Conservation (phyloP, 139 green algal genomes). For the Penium margaritaceum region DNA sequence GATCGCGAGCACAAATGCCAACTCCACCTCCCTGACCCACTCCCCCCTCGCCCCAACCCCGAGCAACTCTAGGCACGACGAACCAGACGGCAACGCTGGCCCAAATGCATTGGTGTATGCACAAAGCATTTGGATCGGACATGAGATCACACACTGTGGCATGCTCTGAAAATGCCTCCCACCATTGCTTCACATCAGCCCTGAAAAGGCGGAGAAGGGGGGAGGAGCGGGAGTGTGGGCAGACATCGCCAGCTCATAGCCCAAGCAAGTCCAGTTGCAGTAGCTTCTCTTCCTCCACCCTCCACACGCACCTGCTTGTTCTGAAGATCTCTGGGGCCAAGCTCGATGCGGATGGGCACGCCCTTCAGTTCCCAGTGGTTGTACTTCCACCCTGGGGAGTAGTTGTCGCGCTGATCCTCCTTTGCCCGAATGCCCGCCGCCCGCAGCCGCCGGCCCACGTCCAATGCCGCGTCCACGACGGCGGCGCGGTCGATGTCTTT, state of each 20-base stretch:
- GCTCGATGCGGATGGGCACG: constrained; percentile 82
- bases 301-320: constrained; percentile 53
- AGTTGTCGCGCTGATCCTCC: constrained; percentile 80
- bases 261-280: neutral
- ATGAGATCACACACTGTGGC: too few relatives aligned
- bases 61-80: too few relatives aligned
- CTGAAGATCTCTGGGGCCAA: constrained; percentile 87
- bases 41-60: too few relatives aligned
- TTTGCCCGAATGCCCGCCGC: constrained; percentile 64
- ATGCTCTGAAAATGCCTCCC: too few relatives aligned
- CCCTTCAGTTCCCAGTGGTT: constrained; percentile 96
- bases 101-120: too few relatives aligned
- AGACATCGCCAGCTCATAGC: neutral
- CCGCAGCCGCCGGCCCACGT: constrained; percentile 49
- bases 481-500: constrained; percentile 35
- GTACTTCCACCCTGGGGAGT: constrained; percentile 97
- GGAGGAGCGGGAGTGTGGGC: neutral
- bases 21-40: too few relatives aligned
- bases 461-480: constrained; percentile 21
- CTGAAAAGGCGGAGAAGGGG: neutral
- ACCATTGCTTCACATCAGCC: too few relatives aligned
- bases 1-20: neutral
- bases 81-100: too few relatives aligned
- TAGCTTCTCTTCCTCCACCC: too few relatives aligned
- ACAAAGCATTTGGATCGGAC: too few relatives aligned